Conservation (phyloP, 2,329 filamentous ascomycete species). For the Anisogramma anomala region DNA sequence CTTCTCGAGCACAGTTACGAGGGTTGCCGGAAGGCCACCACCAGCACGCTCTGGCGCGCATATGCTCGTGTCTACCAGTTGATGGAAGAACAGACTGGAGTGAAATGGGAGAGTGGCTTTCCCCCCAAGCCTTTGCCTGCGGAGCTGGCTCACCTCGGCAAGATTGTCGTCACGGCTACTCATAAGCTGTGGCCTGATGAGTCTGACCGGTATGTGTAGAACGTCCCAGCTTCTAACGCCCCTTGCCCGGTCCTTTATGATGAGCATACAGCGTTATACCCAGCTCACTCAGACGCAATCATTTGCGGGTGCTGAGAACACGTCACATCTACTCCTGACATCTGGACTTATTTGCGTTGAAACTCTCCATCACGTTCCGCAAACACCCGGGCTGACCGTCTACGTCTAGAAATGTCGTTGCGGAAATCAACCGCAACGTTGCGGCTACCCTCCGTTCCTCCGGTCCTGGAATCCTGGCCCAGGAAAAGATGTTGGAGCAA, state of each 20-base stretch:
- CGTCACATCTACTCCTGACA: slow-evolving; percentile 48
- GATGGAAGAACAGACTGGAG: slow-evolving; percentile 63
- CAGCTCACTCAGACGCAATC: slow-evolving; percentile 98
- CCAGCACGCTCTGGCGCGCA: slow-evolving; percentile 84
- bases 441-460: slow-evolving; percentile 83
- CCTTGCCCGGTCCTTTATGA: slow-evolving; percentile 40
- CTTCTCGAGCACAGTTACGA: slow-evolving; percentile 85
- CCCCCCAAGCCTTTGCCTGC: slow-evolving; percentile 72
- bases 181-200: slow-evolving; percentile 81
- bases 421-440: slow-evolving; percentile 89
- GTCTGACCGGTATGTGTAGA: slow-evolving; percentile 70
- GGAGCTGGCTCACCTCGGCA: slow-evolving; percentile 67
- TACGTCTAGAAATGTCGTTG: slow-evolving; percentile 62
- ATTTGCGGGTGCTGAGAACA: slow-evolving; percentile 78
- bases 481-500: slow-evolving; percentile 62
- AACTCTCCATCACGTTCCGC: slow-evolving; percentile 13
- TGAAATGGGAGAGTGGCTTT: slow-evolving; percentile 83
- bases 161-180: slow-evolving; percentile 75
- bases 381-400: slow-evolving; percentile 31
- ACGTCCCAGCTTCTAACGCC: slow-evolving; percentile 9
- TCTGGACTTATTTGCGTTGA: slow-evolving; percentile 21
- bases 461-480: slow-evolving; percentile 72
- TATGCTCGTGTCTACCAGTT: slow-evolving; percentile 86
- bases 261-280: slow-evolving; percentile 89
- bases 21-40: slow-evolving; percentile 81